Conservation (phyloP, 257 asterid species). For the Echium plantagineum region DNA sequence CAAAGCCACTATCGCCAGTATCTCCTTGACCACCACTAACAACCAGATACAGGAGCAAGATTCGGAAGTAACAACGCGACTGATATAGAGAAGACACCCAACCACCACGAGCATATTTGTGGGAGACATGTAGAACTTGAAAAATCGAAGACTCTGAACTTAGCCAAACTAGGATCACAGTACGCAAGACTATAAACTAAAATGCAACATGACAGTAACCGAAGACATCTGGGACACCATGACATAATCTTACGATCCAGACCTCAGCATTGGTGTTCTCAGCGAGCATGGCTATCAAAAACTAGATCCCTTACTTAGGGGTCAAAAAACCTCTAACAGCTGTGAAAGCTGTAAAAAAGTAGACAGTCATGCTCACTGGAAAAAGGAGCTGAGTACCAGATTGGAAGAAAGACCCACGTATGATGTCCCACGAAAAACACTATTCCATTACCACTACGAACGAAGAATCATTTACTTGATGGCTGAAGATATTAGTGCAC, state of each 20-base stretch:
- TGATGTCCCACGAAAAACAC: conserved; percentile 41
- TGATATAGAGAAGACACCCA: conserved; percentile 20
- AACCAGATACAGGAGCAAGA: conserved; percentile 19
- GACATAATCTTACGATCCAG: conserved; percentile 23
- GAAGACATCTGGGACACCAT: conserved; percentile 19
- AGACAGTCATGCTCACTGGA: conserved; percentile 38
- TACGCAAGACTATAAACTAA: conserved; percentile 27
- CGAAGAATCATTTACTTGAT: conserved; percentile 12
- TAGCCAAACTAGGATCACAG: conserved; percentile 7
- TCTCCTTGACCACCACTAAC: conserved; percentile 35
- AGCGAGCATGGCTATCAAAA: conserved; percentile 28
- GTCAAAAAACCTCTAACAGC: conserved; percentile 49
- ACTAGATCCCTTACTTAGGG: conserved; percentile 13
- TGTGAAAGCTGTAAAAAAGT: conserved; percentile 47
- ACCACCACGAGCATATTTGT: conserved; percentile 15
- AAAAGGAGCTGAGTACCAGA: conserved; percentile 34
- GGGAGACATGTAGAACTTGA: neutral
- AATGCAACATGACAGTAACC: conserved; percentile 15
- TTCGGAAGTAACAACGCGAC: conserved; percentile 1
- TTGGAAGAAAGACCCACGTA: conserved; percentile 19
- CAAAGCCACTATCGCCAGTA: conserved; percentile 52
- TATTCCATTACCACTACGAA: conserved; percentile 20
- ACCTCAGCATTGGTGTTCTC: conserved; percentile 28
- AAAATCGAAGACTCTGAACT: conserved; percentile 1
- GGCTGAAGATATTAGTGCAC: conserved; percentile 11